A percentile compares a stretch with the other conserved stretches of the same genome.
Conservation (phyloP, 1,284 basidiomycete species). For the Cryptococcus sp. region DNA sequence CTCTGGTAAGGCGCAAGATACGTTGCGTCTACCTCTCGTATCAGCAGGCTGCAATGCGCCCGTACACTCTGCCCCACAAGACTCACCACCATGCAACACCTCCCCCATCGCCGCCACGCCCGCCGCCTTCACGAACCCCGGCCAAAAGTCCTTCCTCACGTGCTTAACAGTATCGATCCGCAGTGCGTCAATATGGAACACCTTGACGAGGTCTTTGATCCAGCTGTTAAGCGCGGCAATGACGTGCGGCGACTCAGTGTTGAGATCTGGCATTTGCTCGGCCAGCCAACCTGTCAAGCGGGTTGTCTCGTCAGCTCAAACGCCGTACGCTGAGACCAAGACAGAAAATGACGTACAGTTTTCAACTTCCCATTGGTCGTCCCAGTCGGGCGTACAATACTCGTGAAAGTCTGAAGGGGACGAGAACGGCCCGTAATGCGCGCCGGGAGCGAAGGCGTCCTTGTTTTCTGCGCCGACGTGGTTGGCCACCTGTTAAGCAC, state of each 20-base stretch:
- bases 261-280: conserved; percentile 51
- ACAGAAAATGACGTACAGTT: conserved; percentile 39
- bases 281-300: conserved; percentile 47
- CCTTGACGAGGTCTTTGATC: conserved; percentile 49
- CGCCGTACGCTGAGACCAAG: neutral
- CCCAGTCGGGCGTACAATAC: conserved; percentile 51
- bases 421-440: conserved; percentile 45
- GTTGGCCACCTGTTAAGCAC: conserved; percentile 47
- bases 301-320: neutral
- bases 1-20: conserved; percentile 46
- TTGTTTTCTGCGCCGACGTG: conserved; percentile 49
- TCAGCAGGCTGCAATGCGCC: conserved; percentile 7
- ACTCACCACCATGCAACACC: conserved; percentile 50
- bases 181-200: conserved; percentile 51
- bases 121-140: conserved; percentile 46
- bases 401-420: conserved; percentile 46
- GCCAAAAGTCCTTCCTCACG: conserved; percentile 54
- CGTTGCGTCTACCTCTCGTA: conserved; percentile 30
- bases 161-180: conserved; percentile 55
- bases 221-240: conserved; percentile 48
- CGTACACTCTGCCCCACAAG: neutral
- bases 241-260: conserved; percentile 52
- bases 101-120: conserved; percentile 54
- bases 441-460: conserved; percentile 28
- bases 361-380: conserved; percentile 51